Base-by-base conservation (phyloP, 129 eudicot genomes). In the Arctium lappa region DNA sequence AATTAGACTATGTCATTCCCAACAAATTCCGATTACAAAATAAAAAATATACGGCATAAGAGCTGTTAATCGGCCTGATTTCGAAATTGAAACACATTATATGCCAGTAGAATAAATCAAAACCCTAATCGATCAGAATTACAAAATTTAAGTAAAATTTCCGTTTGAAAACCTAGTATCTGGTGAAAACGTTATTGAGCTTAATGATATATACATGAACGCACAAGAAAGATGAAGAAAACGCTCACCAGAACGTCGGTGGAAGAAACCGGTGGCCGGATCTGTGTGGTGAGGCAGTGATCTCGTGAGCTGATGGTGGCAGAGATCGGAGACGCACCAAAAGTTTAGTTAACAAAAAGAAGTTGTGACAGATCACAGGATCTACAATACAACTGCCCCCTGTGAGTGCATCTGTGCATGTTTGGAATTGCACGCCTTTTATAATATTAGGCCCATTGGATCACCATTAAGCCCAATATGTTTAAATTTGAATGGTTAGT, bases 191-290 rank as follows among this genome's bases (percentile, higher is more conserved):
- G 32, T 13, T 38, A 39, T 39, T 37, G 73, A 78, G 42, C 27
- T 36, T 73, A 44, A 72, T 10, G 66, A 32, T 46, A 37, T 44
- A 66, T 42, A 11, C 10, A 70, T 34, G 50, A 1, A 69, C 1
- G 36, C 10, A 16, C 36, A 44, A 11, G 5, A 7, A 16, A 71
- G 42, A 56, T 30, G 66, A 7, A 68, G 42, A 34, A 30, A 63
- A 69, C 1, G 60, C 75, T 79, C 77, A 85, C 85, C 88, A 50
- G 85, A 74, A 42, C 32, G 88, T 69, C 37, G 83, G 29, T 38
- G 76, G 65, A 44, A 80, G 74, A 48, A 77, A 16, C 65, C 81
- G 36, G 34, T 79, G 73, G 81, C 74, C 81, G 85, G 88, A 85
- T 85, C 85, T 85, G 85, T 34, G 44, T 1, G 69, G 53, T 22